These are phyloP conservation scores for Chionographis japonica DNA, from an alignment of 106 monocot species.

Conservation along the genomic window DNA sequence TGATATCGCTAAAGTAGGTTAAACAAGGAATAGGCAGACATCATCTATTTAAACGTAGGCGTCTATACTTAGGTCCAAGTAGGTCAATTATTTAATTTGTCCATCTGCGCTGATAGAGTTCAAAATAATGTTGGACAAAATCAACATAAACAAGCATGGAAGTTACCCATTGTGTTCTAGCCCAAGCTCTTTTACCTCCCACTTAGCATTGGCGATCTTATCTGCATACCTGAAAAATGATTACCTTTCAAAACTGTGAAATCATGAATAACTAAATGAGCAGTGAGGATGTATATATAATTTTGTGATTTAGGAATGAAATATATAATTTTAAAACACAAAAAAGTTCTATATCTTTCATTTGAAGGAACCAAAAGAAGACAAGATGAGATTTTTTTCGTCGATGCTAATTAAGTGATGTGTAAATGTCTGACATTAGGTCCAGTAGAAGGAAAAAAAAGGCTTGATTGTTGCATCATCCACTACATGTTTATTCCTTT, in stretches of 20 bases:
- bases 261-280: neutral
- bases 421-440: too few relatives aligned
- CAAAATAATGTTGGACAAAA: neutral
- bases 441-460: too few relatives aligned
- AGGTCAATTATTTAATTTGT: neutral
- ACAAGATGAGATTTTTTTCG: too few relatives aligned
- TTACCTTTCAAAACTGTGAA: neutral
- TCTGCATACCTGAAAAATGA: conserved; percentile 62
- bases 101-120: neutral
- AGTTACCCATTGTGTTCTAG: conserved; percentile 89
- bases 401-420: too few relatives aligned
- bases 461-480: too few relatives aligned
- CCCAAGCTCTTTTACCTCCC: conserved; percentile 99
- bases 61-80: too few relatives aligned
- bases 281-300: neutral
- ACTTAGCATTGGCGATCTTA: conserved; percentile 87
- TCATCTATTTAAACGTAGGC: too few relatives aligned
- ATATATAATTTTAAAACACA: neutral
- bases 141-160: neutral
- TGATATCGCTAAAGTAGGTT: too few relatives aligned
- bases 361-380: too few relatives aligned
- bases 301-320: neutral
- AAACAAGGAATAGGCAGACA: too few relatives aligned
- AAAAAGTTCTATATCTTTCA: too few relatives aligned
- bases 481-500: too few relatives aligned